These are phyloP conservation scores for Monascus purpureus DNA, from an alignment of 495 filamentous ascomycete species.

Conservation along the genomic window DNA sequence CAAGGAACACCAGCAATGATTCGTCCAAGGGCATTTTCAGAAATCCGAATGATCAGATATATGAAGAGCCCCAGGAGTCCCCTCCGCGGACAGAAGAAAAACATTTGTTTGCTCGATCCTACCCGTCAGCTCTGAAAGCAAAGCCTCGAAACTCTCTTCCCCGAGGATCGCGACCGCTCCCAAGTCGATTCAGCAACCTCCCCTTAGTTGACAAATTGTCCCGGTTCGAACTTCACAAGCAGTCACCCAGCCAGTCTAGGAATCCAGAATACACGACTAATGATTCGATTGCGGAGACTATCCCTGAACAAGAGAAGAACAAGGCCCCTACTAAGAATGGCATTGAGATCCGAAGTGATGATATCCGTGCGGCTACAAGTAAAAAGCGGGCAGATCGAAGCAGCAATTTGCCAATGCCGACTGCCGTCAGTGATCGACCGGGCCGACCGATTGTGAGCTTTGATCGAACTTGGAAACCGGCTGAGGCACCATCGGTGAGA, in stretches of 20 bases:
- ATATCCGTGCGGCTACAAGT: conserved; percentile 82
- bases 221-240: conserved; percentile 60
- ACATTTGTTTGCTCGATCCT: conserved; percentile 19
- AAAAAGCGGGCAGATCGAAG: conserved; percentile 77
- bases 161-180: conserved; percentile 31
- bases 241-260: conserved; percentile 61
- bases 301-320: conserved; percentile 11
- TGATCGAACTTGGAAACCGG: conserved; percentile 63
- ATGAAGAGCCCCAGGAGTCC: conserved; percentile 58
- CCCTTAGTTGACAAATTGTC: conserved; percentile 42
- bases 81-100: conserved; percentile 18
- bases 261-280: conserved; percentile 63
- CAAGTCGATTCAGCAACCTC: conserved; percentile 26
- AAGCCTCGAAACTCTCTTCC: conserved; percentile 45
- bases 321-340: conserved; percentile 47
- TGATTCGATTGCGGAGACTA: conserved; percentile 20
- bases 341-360: conserved; percentile 68
- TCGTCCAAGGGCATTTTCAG: conserved; percentile 30
- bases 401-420: conserved; percentile 69
- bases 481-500: conserved; percentile 11
- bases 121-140: conserved; percentile 36
- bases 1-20: conserved; percentile 24
- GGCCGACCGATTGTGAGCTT: conserved; percentile 92
- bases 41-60: conserved; percentile 68
- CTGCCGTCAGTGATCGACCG: conserved; percentile 68